A percentile compares a stretch with the other conserved stretches of the same genome.
Evolutionary conservation across 768 basidiomycete species (phyloP).

Genomic region (Mycena rebaudengoi): DNA sequence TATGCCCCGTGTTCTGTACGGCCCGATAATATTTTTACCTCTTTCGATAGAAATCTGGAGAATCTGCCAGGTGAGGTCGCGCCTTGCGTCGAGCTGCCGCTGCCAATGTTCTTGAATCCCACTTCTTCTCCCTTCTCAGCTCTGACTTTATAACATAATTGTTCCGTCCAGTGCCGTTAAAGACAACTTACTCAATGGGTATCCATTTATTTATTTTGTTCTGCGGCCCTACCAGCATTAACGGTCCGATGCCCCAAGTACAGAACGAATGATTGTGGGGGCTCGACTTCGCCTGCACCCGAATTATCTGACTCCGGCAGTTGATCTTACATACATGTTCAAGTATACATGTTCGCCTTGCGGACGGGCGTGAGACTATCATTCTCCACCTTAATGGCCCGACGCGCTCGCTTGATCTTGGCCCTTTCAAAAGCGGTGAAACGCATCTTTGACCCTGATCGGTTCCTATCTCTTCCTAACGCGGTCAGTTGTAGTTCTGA

Average conservation of each 20-base stretch:
- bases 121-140: background rate
- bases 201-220: conserved; percentile 3
- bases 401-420: background rate
- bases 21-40: too few relatives aligned
- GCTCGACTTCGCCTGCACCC: background rate
- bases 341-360: background rate
- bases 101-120: background rate
- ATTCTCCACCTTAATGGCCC: background rate
- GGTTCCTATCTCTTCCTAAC: conserved; percentile 16
- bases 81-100: too few relatives aligned
- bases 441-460: conserved; percentile 16
- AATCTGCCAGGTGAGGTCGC: background rate
- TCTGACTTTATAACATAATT: too few relatives aligned
- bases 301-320: background rate
- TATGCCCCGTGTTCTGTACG: background rate
- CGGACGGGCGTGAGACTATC: conserved; percentile 14
- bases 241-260: background rate
- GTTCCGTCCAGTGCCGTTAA: too few relatives aligned
- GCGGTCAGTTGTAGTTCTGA: conserved; percentile 17
- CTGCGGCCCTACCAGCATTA: conserved; percentile 10
- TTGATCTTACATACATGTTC: conserved; percentile 24
- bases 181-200: conserved; percentile 10
- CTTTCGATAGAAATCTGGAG: background rate
- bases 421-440: conserved; percentile 3
- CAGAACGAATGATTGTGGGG: conserved; percentile 5